These are phyloP conservation scores for Dovyalis caffra DNA, from an alignment of 345 rosid species.

Conservation along the genomic window DNA sequence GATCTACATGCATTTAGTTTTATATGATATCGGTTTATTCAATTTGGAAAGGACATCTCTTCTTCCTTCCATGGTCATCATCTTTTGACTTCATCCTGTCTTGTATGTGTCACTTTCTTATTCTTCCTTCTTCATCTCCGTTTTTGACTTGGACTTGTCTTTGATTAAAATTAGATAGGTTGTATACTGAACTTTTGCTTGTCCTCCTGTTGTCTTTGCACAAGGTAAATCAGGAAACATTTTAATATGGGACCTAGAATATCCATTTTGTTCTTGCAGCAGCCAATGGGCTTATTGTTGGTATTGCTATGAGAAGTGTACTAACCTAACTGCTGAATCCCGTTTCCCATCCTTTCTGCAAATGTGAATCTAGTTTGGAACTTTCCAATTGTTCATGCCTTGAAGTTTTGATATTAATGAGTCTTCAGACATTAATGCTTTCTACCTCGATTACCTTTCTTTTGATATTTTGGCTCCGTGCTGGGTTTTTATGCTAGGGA, in stretches of 20 bases:
- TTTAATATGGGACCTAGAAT: not conserved
- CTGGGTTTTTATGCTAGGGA: not conserved
- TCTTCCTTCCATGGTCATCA: not conserved
- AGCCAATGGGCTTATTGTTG: not conserved
- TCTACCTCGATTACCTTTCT: not conserved
- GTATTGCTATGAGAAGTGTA: not conserved
- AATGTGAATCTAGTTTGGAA: not conserved
- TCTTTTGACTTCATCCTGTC: not conserved
- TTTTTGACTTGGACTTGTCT: not conserved
- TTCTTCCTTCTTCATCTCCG: not conserved
- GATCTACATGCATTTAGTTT: not conserved
- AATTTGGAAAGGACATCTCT: not conserved
- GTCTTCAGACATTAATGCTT: not conserved
- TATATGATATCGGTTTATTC: not conserved
- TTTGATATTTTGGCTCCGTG: too few species aligned
- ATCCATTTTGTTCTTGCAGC: not conserved
- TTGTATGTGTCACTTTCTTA: not conserved
- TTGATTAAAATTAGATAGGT: not conserved
- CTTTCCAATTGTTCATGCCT: not conserved
- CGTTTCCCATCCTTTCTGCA: not conserved
- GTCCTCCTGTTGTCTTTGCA: not conserved
- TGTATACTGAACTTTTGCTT: not conserved
- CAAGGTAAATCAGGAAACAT: not conserved
- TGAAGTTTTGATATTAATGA: not conserved
- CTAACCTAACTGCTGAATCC: not conserved